Evolutionary conservation across 148 eudicot genomes (phyloP), one percentile per base, ranked within the genome.

Genomic region (Arctostaphylos glauca): DNA sequence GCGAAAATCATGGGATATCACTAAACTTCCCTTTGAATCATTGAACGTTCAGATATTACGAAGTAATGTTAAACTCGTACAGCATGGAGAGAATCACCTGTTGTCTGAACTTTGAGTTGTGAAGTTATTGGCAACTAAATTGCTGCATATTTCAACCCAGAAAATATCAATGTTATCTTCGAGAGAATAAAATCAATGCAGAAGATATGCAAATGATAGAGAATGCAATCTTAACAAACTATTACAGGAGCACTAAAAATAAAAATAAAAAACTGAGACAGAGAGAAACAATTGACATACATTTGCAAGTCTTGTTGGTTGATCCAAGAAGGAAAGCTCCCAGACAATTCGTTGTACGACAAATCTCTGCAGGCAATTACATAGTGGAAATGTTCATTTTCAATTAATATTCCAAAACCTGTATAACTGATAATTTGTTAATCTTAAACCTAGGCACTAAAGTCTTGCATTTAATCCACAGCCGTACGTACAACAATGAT

Each of bases 51-150:
- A 59, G 71, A 44, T 8, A 19, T 41, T 18, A 6, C 5, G 43
- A 18, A 67, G 16, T 16, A 50, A 38, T 16, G 68, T 8, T 55
- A 14, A 41, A 81, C 6, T 6, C 70, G 62, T 49, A 23, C 3
- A 81, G 3, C 21, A 50, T 5, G n/a, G 44, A 82, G 59, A 70
- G 47, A 76, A 79, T 84, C 80, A 95, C 98, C 94, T 91, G 92
- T 82, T 90, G 75, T 88, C 87, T 70, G 92, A 88, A 81, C 88
- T 80, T 76, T 84, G 68, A 21, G 81, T 70, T n/a, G 93, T 88
- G 91, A 95, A 91, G 86, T 94, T 95, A 84, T 95, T 95, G 78
- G 91, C 96, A 67, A 92, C 96, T 59, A 95, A 88, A 82, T 95
- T 94, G 62, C 98, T 95, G 98, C 91, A 88, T 74, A 82, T 67